phyloP scores from a whole-genome alignment of 345 rosid genomes.

The Gossypium turneri region DNA sequence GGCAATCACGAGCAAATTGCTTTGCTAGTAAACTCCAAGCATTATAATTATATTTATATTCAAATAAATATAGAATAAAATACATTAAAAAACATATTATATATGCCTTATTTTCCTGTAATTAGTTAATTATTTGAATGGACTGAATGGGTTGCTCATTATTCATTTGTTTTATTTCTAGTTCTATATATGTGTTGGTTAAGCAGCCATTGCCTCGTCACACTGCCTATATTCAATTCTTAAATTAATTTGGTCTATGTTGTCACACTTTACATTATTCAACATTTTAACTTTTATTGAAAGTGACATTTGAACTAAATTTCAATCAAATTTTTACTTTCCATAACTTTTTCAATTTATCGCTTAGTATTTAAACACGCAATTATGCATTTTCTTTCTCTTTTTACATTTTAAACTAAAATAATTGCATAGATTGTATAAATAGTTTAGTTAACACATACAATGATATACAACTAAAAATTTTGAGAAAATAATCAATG shows the following conservation, averaged over 20 bases:
- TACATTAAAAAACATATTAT: no score
- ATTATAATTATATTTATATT: no score
- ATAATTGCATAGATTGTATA: not conserved
- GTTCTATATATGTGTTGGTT: not conserved
- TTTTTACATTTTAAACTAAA: not conserved
- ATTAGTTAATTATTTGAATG: no score
- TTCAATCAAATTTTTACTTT: not conserved
- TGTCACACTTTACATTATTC: not conserved
- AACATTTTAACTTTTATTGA: not conserved
- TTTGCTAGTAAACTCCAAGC: not conserved
- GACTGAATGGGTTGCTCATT: not conserved
- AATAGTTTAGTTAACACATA: not conserved
- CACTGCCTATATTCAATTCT: not conserved
- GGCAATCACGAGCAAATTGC: not conserved
- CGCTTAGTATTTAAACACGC: not conserved
- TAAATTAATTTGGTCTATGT: not conserved
- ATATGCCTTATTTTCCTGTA: no score
- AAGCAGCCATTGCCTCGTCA: not conserved
- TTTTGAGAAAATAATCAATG: not conserved
- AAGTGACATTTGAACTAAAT: no score
- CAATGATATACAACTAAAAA: not conserved
- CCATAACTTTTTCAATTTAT: not conserved
- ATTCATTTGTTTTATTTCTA: not conserved
- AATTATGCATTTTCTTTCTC: no score
- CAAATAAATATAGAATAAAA: no score